Percentiles rank a stretch among this genome's conserved stretches.
Evolutionary conservation across 164 flowering plant species (phyloP).

Genomic region (Umbilicus rupestris): DNA sequence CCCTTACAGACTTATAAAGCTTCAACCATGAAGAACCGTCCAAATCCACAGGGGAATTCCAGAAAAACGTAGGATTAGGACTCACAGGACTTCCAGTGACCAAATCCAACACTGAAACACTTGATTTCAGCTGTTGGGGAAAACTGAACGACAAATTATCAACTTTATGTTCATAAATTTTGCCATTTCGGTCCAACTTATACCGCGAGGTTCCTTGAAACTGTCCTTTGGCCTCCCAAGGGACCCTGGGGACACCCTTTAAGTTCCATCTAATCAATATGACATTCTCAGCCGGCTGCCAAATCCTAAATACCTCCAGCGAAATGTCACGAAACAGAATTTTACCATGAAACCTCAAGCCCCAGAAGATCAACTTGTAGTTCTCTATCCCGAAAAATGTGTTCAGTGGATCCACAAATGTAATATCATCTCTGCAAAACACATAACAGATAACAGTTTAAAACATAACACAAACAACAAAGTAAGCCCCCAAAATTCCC

Average conservation of each 20-base stretch:
- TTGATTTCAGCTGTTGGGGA: slow-evolving; percentile 54
- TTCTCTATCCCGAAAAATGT: slow-evolving; percentile 74
- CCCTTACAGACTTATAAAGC: slow-evolving; percentile 59
- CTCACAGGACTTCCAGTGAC: slow-evolving; percentile 71
- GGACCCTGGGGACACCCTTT: slow-evolving; percentile 72
- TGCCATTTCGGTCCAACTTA: slow-evolving; percentile 73
- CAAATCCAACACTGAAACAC: slow-evolving; percentile 70
- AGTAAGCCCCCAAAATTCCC: neutral
- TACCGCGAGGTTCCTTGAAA: slow-evolving; percentile 84
- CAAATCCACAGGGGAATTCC: slow-evolving; percentile 30
- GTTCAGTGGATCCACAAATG: slow-evolving; percentile 73
- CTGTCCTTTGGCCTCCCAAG: slow-evolving; percentile 81
- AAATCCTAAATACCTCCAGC: slow-evolving; percentile 58
- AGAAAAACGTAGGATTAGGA: slow-evolving; percentile 76
- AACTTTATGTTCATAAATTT: slow-evolving; percentile 80
- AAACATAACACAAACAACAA: neutral
- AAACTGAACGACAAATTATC: slow-evolving; percentile 79
- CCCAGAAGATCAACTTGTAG: slow-evolving; percentile 84
- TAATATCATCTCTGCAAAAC: slow-evolving; percentile 61
- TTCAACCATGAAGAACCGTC: slow-evolving; percentile 63
- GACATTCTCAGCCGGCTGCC: slow-evolving; percentile 80
- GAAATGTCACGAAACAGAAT: slow-evolving; percentile 65
- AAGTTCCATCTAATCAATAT: slow-evolving; percentile 82
- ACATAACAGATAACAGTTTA: neutral
- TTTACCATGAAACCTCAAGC: slow-evolving; percentile 69